Evolutionary conservation across 306 rosid genomes (phyloP), one percentile per base, ranked within the genome.

Genomic region (Cucumis melo): DNA sequence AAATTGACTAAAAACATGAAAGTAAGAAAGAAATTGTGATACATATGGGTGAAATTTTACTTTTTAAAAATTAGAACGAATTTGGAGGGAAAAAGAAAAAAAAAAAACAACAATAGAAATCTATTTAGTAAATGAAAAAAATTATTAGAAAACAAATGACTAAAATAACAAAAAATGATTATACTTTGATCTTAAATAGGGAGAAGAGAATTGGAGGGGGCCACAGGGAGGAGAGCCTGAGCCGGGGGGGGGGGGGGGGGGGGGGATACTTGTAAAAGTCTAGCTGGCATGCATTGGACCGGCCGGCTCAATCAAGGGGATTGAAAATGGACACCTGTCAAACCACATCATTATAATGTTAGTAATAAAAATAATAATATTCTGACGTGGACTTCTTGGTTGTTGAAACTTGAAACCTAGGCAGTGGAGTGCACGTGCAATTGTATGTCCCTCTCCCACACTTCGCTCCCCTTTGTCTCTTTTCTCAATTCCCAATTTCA

Each of bases 341-440:
- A 10, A 12, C 70, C 11, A 27, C n/a, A 68, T 42, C 24, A 68
- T 20, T 21, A 41, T 42, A 67, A 10, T 14, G 39, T 10, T 23
- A 21, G 10, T 44, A 39, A n/a, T 2, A 4, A 6, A 5, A 39
- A n/a, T 10, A 23, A 59, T n/a, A n/a, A n/a, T n/a, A n/a, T 23
- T 68, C 11, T 21, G 74, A 70, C 38, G 75, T 70, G 75, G 75
- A 6, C 3, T 46, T 42, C 57, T 17, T 38, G 8, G 73, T 65
- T 41, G 32, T 38, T 66, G 73, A 66, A 65, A 65, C 73, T 17
- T 65, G 73, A 65, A 67, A 67, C 74, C 21, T 70, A 70, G 58
- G 41, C 75, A 70, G 6, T 14, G 39, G 41, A n/a, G 3, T 70
- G 41, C 75, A 70, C 75, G 75, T 70, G 58, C 58, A 70, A 12